These are phyloP conservation scores for Leccinum griseonigrum DNA, from an alignment of 1,284 basidiomycete genomes.

Conservation along the genomic window DNA sequence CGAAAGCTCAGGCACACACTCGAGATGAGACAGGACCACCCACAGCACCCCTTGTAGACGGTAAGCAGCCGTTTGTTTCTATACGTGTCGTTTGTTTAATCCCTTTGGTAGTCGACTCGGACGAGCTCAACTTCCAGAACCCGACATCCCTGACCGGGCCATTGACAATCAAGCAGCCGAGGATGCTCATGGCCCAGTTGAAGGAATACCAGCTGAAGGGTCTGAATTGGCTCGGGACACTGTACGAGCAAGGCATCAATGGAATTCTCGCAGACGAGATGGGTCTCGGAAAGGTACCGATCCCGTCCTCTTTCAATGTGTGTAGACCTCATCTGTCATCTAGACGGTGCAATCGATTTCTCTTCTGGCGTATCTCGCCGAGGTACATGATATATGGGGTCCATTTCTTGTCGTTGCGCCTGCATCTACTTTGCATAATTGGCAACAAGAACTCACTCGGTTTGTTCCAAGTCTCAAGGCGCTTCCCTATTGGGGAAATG, in stretches of 20 bases:
- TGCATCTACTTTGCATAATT: constrained; percentile 97
- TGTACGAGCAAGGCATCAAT: constrained; percentile 99
- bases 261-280: constrained; percentile 99
- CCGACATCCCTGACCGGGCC: constrained; percentile 91
- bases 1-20: constrained; percentile 63
- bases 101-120: constrained; percentile 72
- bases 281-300: constrained; percentile 86
- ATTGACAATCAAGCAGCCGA: constrained; percentile 87
- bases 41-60: constrained; percentile 55
- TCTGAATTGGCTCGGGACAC: constrained; percentile 95
- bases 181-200: constrained; percentile 94
- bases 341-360: constrained; percentile 99
- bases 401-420: constrained; percentile 99
- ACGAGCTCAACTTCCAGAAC: constrained; percentile 99
- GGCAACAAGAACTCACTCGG: constrained; percentile 97
- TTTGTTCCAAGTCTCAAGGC: constrained; percentile 96
- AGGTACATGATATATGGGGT: constrained; percentile 98
- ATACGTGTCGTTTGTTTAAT: constrained; percentile 3
- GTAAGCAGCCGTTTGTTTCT: constrained; percentile 42
- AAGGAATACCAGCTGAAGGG: constrained; percentile 99
- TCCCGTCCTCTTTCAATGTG: not conserved
- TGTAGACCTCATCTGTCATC: constrained; percentile 2
- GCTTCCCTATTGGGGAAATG: constrained; percentile 97
- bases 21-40: constrained; percentile 39
- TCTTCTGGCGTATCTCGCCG: constrained; percentile 93